phyloP scores from a whole-genome alignment of 352 stramenopile genomes.

The Phytophthora podocarpi region DNA sequence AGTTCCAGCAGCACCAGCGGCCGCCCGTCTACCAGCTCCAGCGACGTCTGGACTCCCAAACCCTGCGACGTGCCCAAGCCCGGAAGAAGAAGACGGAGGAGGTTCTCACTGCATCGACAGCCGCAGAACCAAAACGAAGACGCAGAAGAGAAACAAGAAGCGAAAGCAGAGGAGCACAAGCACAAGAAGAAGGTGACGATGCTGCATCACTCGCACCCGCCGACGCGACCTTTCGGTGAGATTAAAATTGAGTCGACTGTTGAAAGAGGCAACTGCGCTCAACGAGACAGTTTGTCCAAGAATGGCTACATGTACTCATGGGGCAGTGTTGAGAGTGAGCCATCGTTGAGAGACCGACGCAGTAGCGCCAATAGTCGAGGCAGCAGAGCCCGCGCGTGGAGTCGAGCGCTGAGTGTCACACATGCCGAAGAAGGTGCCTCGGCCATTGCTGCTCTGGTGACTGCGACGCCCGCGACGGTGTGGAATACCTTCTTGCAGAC shows the following conservation, averaged over 20 bases:
- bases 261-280: neutral
- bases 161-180: neutral
- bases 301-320: slow-evolving; percentile 51
- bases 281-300: slow-evolving; percentile 9
- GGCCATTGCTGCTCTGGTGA: slow-evolving; percentile 26
- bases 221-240: slow-evolving; percentile 20
- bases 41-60: slow-evolving; percentile 3
- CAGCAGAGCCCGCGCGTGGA: slow-evolving; percentile 25
- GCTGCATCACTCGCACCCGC: neutral
- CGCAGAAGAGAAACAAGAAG: neutral
- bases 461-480: slow-evolving; percentile 18
- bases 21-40: slow-evolving; percentile 2
- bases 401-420: slow-evolving; percentile 31
- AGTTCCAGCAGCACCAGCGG: neutral
- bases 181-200: slow-evolving; percentile 1
- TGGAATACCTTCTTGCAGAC: slow-evolving; percentile 43
- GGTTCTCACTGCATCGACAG: slow-evolving; percentile 5
- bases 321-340: slow-evolving; percentile 29
- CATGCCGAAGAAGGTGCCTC: slow-evolving; percentile 21
- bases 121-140: neutral
- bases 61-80: slow-evolving; percentile 1
- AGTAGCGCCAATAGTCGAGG: slow-evolving; percentile 14
- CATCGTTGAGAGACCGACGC: neutral
- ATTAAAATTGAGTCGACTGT: slow-evolving; percentile 39
- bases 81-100: slow-evolving; percentile 1